Evolutionary conservation across 345 rosid species (phyloP), one percentile per base, ranked within the genome.

Genomic region (Combretum micranthum): DNA sequence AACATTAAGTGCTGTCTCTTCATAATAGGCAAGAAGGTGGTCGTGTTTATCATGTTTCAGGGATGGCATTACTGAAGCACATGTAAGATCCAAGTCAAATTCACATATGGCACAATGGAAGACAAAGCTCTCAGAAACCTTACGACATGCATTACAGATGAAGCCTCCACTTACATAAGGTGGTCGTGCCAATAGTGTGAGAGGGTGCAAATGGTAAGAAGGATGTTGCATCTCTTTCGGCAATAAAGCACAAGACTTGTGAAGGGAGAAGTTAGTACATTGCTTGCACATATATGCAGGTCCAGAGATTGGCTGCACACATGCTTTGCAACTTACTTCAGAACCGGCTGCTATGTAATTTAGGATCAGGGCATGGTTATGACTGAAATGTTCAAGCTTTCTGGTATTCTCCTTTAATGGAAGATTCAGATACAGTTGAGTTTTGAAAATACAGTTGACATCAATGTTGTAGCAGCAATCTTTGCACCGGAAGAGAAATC

Each of bases 381-480:
- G 68, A 61, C 50, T 42, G 43, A 42, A 12, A 56, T 50, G 67
- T 15, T 43, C 47, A n/a, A 43, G 39, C 48, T 64, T 56, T 21
- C 56, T 56, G 1, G 49, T 49, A 43, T 55, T 21, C 44, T 50
- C 13, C 42, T 10, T 20, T 16, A 23, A 17, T 22, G 42, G 53
- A 42, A 55, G 26, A 18, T 14, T 20, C 7, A 20, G 20, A 13
- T n/a, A 22, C 1, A 20, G 20, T 8, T 59, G 50, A 23, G 55
- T 44, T 15, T 42, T 44, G 18, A 18, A 46, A 50, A 49, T 45
- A 63, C 68, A 51, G 23, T 39, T 20, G 52, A 67, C 37, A 18
- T 63, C 68, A n/a, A 67, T 18, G 52, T 45, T 44, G 42, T 63
- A 72, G 2, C 50, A 4, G 53, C 72, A 72, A 2, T 53, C n/a